phyloP scores from a whole-genome alignment of 805 yeast species.

The Metschnikowia amazonensis region DNA sequence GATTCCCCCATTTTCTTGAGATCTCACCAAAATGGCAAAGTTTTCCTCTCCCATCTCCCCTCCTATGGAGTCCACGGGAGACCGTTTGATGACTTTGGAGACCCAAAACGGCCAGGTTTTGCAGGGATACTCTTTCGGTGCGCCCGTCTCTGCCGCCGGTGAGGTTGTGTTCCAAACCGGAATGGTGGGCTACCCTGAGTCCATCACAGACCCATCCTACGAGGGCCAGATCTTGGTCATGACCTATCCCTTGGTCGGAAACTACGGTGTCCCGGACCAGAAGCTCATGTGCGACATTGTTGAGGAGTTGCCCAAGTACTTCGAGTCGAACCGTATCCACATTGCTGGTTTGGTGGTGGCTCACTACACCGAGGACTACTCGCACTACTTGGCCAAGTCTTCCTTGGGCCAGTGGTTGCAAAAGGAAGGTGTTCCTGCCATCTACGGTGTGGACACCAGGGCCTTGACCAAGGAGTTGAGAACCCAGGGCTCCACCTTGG shows the following conservation, averaged over 20 bases:
- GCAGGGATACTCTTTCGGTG: slow-evolving; percentile 97
- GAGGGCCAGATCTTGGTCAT: slow-evolving; percentile 96
- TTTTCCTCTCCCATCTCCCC: slow-evolving; percentile 86
- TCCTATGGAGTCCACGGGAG: slow-evolving; percentile 79
- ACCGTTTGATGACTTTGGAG: slow-evolving; percentile 82
- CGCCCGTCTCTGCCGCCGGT: slow-evolving; percentile 84
- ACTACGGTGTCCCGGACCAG: slow-evolving; percentile 98
- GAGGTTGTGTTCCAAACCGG: slow-evolving; percentile 99
- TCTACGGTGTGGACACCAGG: slow-evolving; percentile 97
- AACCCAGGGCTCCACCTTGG: slow-evolving; percentile 87
- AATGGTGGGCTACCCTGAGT: slow-evolving; percentile 99
- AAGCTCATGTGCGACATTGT: slow-evolving; percentile 65
- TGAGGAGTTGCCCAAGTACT: slow-evolving; percentile 79
- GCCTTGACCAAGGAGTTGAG: slow-evolving; percentile 89
- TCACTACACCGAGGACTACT: slow-evolving; percentile 92
- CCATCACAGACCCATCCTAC: slow-evolving; percentile 96
- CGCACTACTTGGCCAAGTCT: slow-evolving; percentile 89
- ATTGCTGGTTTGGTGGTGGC: slow-evolving; percentile 96
- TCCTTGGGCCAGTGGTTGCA: slow-evolving; percentile 93
- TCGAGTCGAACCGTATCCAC: slow-evolving; percentile 89
- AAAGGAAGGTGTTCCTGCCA: slow-evolving; percentile 88
- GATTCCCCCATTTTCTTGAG: slow-evolving; percentile 1
- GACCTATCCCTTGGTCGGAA: slow-evolving; percentile 95
- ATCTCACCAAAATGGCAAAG: slow-evolving; percentile 24
- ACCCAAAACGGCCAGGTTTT: slow-evolving; percentile 80